A percentile compares a stretch with the other conserved stretches of the same genome.
Evolutionary conservation across 2,329 filamentous ascomycete species (phyloP).

Genomic region (Ophiostoma perfectum): DNA sequence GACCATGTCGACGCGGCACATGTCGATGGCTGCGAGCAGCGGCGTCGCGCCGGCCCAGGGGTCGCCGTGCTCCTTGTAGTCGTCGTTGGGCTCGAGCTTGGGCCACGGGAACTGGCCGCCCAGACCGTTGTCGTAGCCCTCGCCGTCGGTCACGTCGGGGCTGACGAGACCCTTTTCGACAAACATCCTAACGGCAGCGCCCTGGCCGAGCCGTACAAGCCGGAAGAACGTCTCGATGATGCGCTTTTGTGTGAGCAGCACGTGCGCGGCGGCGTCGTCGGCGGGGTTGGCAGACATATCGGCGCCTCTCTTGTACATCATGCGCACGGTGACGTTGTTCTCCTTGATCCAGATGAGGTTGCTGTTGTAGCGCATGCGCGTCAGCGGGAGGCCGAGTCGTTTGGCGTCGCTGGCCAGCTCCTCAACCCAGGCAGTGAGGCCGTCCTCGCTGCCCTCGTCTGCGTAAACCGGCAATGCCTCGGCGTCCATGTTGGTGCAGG

Average conservation of each 20-base stretch:
- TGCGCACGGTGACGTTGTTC: neutral
- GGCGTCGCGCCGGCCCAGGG: constrained; percentile 32
- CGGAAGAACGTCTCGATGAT: constrained; percentile 21
- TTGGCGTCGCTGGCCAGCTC: constrained; percentile 17
- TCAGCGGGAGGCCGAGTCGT: constrained; percentile 27
- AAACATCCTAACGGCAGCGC: constrained; percentile 32
- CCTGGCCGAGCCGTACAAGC: constrained; percentile 24
- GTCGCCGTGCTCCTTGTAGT: constrained; percentile 5
- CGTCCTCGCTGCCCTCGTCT: constrained; percentile 5
- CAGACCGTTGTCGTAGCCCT: constrained; percentile 5
- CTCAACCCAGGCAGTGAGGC: constrained; percentile 21
- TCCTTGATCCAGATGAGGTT: constrained; percentile 13
- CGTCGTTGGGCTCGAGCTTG: neutral
- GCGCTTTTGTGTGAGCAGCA: constrained; percentile 25
- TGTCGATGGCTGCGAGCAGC: constrained; percentile 35
- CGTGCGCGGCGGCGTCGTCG: constrained; percentile 3
- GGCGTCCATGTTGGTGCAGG: neutral
- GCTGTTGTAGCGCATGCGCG: constrained; percentile 17
- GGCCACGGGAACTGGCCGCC: neutral
- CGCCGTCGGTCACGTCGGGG: constrained; percentile 34
- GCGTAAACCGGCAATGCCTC: neutral
- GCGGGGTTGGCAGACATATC: neutral
- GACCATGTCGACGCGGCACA: constrained; percentile 32
- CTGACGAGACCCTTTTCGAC: constrained; percentile 36
- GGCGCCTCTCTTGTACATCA: neutral